Conservation (phyloP, 2,329 filamentous ascomycete genomes). For the Colletotrichum sp. region DNA sequence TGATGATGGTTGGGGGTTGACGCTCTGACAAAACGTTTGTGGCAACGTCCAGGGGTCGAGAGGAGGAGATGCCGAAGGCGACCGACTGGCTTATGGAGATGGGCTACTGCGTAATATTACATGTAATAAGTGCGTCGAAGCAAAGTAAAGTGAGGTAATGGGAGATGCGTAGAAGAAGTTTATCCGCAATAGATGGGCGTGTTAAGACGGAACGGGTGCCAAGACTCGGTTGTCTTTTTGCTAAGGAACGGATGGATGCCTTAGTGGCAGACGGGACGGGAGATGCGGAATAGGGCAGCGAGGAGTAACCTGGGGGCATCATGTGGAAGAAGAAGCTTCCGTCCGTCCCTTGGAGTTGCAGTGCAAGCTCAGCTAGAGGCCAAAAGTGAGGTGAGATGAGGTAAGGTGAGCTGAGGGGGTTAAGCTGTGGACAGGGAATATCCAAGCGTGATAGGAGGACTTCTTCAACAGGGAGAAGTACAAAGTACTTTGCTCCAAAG, state of each 20-base stretch:
- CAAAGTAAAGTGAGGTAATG: not conserved
- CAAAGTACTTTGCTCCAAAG: not conserved
- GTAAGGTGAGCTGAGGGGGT: not conserved
- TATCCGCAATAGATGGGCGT: not conserved
- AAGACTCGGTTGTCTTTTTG: not conserved
- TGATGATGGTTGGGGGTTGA: not conserved
- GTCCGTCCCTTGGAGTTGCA: not conserved
- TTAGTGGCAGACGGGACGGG: constrained; percentile 7
- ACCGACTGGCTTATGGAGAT: not conserved
- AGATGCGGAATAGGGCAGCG: constrained; percentile 2
- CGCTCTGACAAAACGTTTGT: constrained; percentile 4
- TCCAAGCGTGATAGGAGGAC: not conserved
- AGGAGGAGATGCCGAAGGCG: not conserved
- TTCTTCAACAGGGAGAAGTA: not conserved
- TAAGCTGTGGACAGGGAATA: not conserved
- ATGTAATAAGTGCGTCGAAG: not conserved
- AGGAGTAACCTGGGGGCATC: not conserved
- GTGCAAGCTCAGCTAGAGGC: not conserved
- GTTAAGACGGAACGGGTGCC: not conserved
- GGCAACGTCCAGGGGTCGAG: not conserved
- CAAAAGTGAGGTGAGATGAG: constrained; percentile 4
- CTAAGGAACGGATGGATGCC: not conserved
- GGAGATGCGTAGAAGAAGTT: not conserved
- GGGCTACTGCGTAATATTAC: not conserved
- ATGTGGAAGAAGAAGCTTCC: constrained; percentile 4